Conservation (phyloP, 2,329 filamentous ascomycete genomes). For the Trichoderma afroharzianum region DNA sequence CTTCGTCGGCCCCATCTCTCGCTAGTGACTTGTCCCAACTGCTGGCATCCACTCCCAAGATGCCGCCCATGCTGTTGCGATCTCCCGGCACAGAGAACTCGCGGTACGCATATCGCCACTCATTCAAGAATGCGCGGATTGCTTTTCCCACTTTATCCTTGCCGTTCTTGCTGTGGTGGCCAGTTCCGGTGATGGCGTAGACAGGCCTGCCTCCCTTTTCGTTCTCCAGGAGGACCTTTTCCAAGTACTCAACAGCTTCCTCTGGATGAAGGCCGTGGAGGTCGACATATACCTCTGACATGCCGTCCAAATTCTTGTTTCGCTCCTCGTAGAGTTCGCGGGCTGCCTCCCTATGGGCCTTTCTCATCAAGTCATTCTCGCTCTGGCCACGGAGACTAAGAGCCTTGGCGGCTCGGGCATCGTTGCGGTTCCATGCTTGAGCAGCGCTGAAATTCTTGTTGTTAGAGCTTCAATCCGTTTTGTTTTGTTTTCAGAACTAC, state of each 20-base stretch:
- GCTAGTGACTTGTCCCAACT: constrained; percentile 62
- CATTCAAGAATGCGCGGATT: constrained; percentile 83
- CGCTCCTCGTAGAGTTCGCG: constrained; percentile 89
- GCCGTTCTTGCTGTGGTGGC: constrained; percentile 96
- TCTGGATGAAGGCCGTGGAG: constrained; percentile 98
- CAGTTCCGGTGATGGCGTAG: constrained; percentile 95
- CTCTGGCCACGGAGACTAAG: constrained; percentile 90
- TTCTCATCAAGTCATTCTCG: constrained; percentile 95
- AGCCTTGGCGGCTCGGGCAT: constrained; percentile 92
- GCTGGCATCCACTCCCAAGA: constrained; percentile 63
- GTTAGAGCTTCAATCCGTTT: constrained; percentile 17
- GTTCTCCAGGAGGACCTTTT: constrained; percentile 82
- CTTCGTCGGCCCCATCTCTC: constrained; percentile 43
- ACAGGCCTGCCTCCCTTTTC: constrained; percentile 68
- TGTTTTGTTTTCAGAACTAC: not conserved
- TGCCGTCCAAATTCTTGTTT: constrained; percentile 62
- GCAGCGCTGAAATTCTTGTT: constrained; percentile 61
- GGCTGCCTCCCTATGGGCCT: constrained; percentile 92
- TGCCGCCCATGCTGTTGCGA: constrained; percentile 74
- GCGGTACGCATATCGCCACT: constrained; percentile 92
- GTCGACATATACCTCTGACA: constrained; percentile 84
- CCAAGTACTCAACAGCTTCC: constrained; percentile 91
- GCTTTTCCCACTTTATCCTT: constrained; percentile 98
- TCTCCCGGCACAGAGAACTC: constrained; percentile 98
- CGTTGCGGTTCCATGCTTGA: constrained; percentile 97